phyloP scores from a whole-genome alignment of 2,329 filamentous ascomycete genomes.

The Fusarium circinatum region DNA sequence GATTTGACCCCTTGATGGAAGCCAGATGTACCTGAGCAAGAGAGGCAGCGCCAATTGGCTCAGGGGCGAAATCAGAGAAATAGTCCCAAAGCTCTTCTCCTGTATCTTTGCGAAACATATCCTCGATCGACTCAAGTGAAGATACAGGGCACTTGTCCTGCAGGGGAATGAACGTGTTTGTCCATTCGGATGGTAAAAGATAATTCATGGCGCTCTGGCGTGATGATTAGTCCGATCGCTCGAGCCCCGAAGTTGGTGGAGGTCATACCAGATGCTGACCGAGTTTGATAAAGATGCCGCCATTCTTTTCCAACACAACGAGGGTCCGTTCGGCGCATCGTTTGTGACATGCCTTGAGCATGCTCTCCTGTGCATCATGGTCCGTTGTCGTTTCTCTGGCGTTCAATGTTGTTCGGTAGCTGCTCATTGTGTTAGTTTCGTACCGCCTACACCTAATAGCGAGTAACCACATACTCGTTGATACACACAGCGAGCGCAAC shows the following conservation, averaged over 20 bases:
- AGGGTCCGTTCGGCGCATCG: constrained; percentile 91
- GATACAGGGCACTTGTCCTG: constrained; percentile 97
- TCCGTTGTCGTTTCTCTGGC: constrained; percentile 70
- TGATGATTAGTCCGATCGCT: constrained; percentile 40
- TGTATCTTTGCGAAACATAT: constrained; percentile 88
- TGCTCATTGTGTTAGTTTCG: constrained; percentile 49
- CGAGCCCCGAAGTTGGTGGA: background rate
- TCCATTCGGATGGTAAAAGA: constrained; percentile 90
- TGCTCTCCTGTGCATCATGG: constrained; percentile 70
- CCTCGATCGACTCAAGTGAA: constrained; percentile 84
- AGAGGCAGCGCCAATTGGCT: constrained; percentile 91
- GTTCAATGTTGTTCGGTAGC: constrained; percentile 88
- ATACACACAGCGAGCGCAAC: constrained; percentile 82
- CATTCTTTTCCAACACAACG: constrained; percentile 90
- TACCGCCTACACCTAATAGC: background rate
- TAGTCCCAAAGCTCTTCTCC: constrained; percentile 80
- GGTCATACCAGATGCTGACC: constrained; percentile 83
- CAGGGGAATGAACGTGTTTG: constrained; percentile 91
- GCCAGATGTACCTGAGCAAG: constrained; percentile 95
- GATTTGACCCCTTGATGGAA: constrained; percentile 80
- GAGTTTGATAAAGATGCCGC: constrained; percentile 97
- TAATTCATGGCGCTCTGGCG: constrained; percentile 92
- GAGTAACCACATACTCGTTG: constrained; percentile 74
- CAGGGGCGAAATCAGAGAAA: constrained; percentile 84
- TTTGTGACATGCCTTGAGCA: constrained; percentile 87